Conservation (phyloP, 352 stramenopile genomes). For the Pythium guiyangense region DNA sequence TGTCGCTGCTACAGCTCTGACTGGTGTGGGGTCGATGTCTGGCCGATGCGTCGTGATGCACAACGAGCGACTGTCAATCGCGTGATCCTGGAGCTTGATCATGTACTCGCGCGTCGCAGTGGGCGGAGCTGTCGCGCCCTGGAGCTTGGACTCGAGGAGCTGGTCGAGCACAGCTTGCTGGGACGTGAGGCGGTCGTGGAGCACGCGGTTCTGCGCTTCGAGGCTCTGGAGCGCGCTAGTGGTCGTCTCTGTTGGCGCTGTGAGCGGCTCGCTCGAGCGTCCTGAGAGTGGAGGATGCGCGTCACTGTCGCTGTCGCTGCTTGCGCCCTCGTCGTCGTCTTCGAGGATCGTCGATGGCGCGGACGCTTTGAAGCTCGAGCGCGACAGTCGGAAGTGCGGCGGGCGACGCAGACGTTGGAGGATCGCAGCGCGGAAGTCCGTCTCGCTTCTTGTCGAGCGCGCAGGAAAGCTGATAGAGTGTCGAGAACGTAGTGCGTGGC, state of each 20-base stretch:
- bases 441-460: not conserved
- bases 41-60: not conserved
- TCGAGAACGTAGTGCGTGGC: not conserved
- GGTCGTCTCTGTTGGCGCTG: not conserved
- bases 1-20: not conserved
- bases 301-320: not conserved
- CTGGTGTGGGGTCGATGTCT: not conserved
- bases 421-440: constrained; percentile 16
- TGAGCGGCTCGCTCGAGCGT: not conserved
- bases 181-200: constrained; percentile 24
- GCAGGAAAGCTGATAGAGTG: not conserved
- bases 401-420: constrained; percentile 14
- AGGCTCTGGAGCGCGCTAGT: constrained; percentile 4
- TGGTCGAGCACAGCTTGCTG: constrained; percentile 34
- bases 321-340: constrained; percentile 5
- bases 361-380: not conserved
- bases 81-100: constrained; percentile 2
- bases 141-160: constrained; percentile 22
- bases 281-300: no score
- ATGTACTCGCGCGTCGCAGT: not conserved
- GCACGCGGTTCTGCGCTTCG: constrained; percentile 26
- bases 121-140: constrained; percentile 3
- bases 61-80: no score
- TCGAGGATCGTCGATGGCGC: constrained; percentile 6
- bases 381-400: not conserved